A percentile compares a stretch with the other conserved stretches of the same genome.
Evolutionary conservation across 805 yeast genomes (phyloP).

Genomic region (Sugiyamaella chiloensis): DNA sequence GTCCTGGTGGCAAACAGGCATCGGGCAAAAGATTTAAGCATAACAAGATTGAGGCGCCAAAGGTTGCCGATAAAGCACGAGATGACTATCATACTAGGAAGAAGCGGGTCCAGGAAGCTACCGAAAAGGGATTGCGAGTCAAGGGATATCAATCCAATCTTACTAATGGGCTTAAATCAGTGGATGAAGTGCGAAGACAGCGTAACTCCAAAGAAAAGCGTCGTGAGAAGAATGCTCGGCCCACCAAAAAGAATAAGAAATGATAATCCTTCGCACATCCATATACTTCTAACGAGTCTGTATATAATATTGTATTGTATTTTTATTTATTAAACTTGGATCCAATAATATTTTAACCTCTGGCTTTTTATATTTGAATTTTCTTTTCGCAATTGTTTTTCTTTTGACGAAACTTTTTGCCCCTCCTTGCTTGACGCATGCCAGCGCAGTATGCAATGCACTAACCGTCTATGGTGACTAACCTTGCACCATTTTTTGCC

Average conservation of each 20-base stretch:
- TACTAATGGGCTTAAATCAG: constrained; percentile 56
- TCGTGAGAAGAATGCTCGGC: constrained; percentile 83
- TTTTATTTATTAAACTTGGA: no score
- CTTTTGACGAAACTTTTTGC: no score
- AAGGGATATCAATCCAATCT: constrained; percentile 45
- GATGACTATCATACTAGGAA: constrained; percentile 82
- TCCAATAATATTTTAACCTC: no score
- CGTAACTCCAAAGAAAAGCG: constrained; percentile 69
- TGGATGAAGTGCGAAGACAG: constrained; percentile 74
- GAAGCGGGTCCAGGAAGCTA: constrained; percentile 75
- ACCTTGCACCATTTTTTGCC: no score
- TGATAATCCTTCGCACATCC: no score
- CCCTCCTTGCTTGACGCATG: no score
- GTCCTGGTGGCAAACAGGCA: constrained; percentile 26
- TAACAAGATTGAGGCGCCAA: constrained; percentile 73
- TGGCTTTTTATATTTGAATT: no score
- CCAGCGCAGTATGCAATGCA: no score
- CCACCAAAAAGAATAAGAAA: constrained; percentile 42
- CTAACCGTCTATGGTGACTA: no score
- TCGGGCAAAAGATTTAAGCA: constrained; percentile 58
- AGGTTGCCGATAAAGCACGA: constrained; percentile 83
- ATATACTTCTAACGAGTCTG: no score
- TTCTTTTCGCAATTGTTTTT: no score
- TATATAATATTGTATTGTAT: no score
- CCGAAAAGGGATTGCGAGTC: constrained; percentile 67